Conservation (phyloP, 495 filamentous ascomycete species). For the Talaromyces trachyspermus region DNA sequence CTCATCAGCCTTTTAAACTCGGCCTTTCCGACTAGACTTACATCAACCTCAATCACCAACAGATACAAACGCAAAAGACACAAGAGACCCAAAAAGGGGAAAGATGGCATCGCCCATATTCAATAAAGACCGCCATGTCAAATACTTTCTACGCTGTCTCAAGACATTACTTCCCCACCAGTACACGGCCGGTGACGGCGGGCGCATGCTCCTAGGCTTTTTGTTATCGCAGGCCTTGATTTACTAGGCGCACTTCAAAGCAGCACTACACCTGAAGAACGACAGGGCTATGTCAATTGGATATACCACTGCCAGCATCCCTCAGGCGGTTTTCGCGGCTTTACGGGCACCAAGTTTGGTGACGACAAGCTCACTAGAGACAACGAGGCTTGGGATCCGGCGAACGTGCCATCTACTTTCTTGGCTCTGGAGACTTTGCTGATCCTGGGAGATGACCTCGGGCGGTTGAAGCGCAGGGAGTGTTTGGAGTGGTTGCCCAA, state of each 20-base stretch:
- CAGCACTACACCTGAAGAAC: constrained; percentile 49
- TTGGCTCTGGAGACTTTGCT: constrained; percentile 74
- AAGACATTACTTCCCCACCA: constrained; percentile 70
- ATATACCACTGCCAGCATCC: constrained; percentile 69
- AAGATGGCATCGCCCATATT: constrained; percentile 41
- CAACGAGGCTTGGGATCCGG: constrained; percentile 63
- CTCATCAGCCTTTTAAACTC: background rate
- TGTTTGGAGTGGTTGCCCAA: constrained; percentile 66
- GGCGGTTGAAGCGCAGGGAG: constrained; percentile 56
- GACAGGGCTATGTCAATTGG: constrained; percentile 58
- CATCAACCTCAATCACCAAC: background rate
- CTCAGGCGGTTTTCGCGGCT: constrained; percentile 71
- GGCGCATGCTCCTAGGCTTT: constrained; percentile 80
- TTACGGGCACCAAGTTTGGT: constrained; percentile 58
- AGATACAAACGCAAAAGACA: background rate
- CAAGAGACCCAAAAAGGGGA: background rate
- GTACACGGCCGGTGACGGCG: constrained; percentile 82
- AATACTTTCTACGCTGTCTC: constrained; percentile 88
- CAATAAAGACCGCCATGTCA: constrained; percentile 67
- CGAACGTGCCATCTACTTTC: constrained; percentile 77
- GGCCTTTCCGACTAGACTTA: background rate
- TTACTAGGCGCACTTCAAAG: constrained; percentile 57
- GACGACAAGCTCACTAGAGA: constrained; percentile 30
- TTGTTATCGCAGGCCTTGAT: constrained; percentile 82
- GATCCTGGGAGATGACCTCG: constrained; percentile 66